These are phyloP conservation scores for Tanozyma kutaoensis DNA, from an alignment of 805 yeast species.

Conservation along the genomic window DNA sequence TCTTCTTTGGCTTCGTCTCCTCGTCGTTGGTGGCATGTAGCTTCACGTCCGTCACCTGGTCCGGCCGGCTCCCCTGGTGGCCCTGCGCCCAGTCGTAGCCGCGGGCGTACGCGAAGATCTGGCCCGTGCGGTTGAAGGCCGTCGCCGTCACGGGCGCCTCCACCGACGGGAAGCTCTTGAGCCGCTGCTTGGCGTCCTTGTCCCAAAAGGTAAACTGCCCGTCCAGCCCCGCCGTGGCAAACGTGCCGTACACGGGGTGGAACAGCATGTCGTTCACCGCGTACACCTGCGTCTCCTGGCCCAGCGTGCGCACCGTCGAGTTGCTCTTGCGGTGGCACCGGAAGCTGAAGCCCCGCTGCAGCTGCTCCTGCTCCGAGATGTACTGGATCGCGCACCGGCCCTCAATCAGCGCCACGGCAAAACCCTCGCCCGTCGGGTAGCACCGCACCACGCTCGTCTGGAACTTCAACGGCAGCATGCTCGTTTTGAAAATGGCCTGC, in stretches of 20 bases:
- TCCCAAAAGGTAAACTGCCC: constrained; percentile 96
- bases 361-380: constrained; percentile 70
- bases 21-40: constrained; percentile 78
- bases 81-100: constrained; percentile 96
- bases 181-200: constrained; percentile 77
- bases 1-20: constrained; percentile 64
- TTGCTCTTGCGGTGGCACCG: constrained; percentile 78
- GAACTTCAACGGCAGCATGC: constrained; percentile 71
- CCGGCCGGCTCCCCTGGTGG: constrained; percentile 62
- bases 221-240: constrained; percentile 90
- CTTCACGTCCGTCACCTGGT: constrained; percentile 62
- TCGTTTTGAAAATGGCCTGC: constrained; percentile 60
- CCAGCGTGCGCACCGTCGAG: constrained; percentile 11
- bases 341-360: constrained; percentile 70
- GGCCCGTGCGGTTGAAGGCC: constrained; percentile 72
- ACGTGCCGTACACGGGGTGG: constrained; percentile 86
- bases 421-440: constrained; percentile 87
- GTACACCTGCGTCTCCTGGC: constrained; percentile 51
- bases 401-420: constrained; percentile 85
- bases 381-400: constrained; percentile 94
- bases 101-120: constrained; percentile 79
- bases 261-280: constrained; percentile 70
- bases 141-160: constrained; percentile 61
- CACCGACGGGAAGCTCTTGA: constrained; percentile 64
- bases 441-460: constrained; percentile 79